Evolutionary conservation across 345 rosid species (phyloP), one percentile per base, ranked within the genome.

Genomic region (Melaleuca quinquenervia): DNA sequence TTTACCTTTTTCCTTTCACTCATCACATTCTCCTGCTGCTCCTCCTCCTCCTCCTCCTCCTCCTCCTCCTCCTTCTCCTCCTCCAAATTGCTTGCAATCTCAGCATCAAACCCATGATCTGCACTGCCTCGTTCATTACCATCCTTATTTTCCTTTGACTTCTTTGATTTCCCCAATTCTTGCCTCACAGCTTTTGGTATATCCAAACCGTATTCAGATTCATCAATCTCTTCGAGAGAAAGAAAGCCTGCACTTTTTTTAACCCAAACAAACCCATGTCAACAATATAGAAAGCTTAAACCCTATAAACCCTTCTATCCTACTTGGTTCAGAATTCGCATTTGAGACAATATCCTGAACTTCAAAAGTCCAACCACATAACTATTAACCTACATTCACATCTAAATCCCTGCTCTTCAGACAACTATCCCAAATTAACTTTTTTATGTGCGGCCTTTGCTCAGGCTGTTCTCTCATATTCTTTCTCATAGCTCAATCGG

Each of bases 191-290:
- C 21, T 56, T 86, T 84, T 83, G 94, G 93, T 75, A 92, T 80
- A 52, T 70, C 88, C 50, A 96, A 87, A 52, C 87, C 90, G 50
- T 94, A 97, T 85, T 91, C 95, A 86, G 91, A 91, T 90, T 93
- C 98, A 82, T 96, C 96, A 88, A 97, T 92, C 92, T 97, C 99
- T 83, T 97, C 99, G 14, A 97, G 97, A 21, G 96, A 94, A 87
- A 94, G 96, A 92, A 96, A 95, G 36, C 98, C 98, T 96, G 87
- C 87, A 87, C 22, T 7, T 27, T 82, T 84, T 48, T 58, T 44
- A 27, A 5, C 60, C 41, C 70, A 85, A 54, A 83, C 86, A 74
- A 4, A n/a, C 51, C 45, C 48, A 45, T 14, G 32, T 45, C n/a
- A 58, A 49, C 29, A 32, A 24, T 24, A 45, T 11, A 36, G 44